Evolutionary conservation across 495 filamentous ascomycete genomes (phyloP).

Genomic region (Trichoderma orchidacearum): DNA sequence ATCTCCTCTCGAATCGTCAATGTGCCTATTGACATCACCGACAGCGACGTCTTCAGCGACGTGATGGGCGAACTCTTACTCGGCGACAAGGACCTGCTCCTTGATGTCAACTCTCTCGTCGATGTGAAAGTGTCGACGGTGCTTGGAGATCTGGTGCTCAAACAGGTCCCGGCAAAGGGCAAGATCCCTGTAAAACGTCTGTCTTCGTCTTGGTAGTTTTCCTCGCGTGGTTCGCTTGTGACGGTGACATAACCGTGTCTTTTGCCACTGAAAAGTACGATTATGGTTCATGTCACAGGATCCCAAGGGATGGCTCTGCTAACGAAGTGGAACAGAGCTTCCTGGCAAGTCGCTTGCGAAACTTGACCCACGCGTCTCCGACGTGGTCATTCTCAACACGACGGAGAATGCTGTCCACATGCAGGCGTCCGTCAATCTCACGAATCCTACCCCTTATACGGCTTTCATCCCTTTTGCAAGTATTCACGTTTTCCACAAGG

Average conservation of each 20-base stretch:
- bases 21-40: constrained; percentile 68
- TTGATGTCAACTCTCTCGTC: constrained; percentile 67
- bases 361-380: constrained; percentile 46
- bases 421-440: constrained; percentile 59
- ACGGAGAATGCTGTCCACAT: constrained; percentile 53
- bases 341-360: constrained; percentile 24
- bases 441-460: constrained; percentile 79
- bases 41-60: constrained; percentile 58
- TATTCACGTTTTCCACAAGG: constrained; percentile 60
- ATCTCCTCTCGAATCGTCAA: constrained; percentile 64
- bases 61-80: constrained; percentile 67
- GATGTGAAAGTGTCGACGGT: constrained; percentile 69
- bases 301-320: constrained; percentile 6
- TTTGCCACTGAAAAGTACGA: background rate
- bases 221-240: constrained; percentile 34
- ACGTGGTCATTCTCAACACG: constrained; percentile 54
- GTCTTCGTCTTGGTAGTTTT: constrained; percentile 30
- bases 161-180: constrained; percentile 72
- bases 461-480: constrained; percentile 67
- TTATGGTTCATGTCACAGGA: background rate
- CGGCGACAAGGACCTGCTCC: constrained; percentile 43
- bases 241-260: background rate
- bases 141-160: constrained; percentile 65
- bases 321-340: constrained; percentile 20
- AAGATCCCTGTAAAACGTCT: constrained; percentile 78